Conservation (phyloP, 805 yeast species). For the Candida tibetensis region DNA sequence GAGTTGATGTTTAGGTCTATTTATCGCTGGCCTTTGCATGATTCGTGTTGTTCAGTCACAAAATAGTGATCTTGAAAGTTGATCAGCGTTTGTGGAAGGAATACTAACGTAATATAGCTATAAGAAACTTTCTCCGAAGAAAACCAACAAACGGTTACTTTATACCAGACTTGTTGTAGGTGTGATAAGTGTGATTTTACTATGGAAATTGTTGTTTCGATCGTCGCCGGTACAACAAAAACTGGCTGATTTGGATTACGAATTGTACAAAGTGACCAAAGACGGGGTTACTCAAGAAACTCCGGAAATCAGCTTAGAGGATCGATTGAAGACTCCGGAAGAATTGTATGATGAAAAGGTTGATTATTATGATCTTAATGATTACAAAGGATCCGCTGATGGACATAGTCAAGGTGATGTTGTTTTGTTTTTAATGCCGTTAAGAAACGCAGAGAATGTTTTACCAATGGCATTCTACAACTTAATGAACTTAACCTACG, state of each 20-base stretch:
- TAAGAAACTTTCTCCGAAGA: constrained; percentile 14
- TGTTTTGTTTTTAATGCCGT: constrained; percentile 68
- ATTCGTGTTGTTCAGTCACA: no score
- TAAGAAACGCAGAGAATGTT: constrained; percentile 74
- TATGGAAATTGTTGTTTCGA: constrained; percentile 10
- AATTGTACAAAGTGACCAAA: constrained; percentile 29
- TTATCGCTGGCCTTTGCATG: no score
- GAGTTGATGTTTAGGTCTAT: no score
- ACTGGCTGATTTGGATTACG: constrained; percentile 16
- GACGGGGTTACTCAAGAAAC: constrained; percentile 24
- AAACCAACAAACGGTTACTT: constrained; percentile 5
- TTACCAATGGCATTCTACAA: constrained; percentile 81
- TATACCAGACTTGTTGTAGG: neutral
- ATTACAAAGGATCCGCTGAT: constrained; percentile 50
- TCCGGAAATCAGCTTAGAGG: neutral
- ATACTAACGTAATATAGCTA: constrained; percentile 10
- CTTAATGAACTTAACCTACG: constrained; percentile 82
- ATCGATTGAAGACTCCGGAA: constrained; percentile 18
- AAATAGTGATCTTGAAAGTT: no score
- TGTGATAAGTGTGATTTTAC: constrained; percentile 4
- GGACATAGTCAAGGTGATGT: constrained; percentile 57
- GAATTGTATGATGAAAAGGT: constrained; percentile 46
- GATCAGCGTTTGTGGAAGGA: no score
- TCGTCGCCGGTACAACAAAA: constrained; percentile 2
- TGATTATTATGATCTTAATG: constrained; percentile 59